phyloP scores from a whole-genome alignment of 495 filamentous ascomycete genomes.

The Penicillium silybi region DNA sequence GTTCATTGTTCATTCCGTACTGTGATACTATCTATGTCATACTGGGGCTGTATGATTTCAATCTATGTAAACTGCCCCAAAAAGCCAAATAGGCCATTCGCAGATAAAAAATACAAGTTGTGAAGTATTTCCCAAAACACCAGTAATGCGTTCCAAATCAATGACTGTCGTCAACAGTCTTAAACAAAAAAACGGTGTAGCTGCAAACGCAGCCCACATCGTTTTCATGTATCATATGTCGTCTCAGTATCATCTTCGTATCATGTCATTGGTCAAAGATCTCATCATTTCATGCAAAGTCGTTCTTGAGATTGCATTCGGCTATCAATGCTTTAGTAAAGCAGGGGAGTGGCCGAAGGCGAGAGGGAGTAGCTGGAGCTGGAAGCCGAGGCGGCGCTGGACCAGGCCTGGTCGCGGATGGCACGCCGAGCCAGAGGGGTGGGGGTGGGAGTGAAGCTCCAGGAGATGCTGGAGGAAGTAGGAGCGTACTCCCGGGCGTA shows the following conservation, averaged over 20 bases:
- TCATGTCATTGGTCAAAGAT: conserved; percentile 2
- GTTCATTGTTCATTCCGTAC: conserved; percentile 8
- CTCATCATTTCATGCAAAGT: conserved; percentile 7
- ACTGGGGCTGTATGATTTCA: conserved; percentile 6
- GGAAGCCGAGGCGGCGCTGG: conserved; percentile 6
- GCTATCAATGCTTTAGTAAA: conserved; percentile 4
- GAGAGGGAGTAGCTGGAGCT: conserved; percentile 11
- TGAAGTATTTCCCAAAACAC: conserved; percentile 11
- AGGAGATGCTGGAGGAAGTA: background rate
- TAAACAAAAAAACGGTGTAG: background rate
- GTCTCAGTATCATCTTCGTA: conserved; percentile 9
- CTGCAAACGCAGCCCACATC: background rate
- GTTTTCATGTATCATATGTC: conserved; percentile 1
- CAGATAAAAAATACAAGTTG: conserved; percentile 13
- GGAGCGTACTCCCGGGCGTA: background rate
- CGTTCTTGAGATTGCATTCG: background rate
- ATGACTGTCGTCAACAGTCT: conserved; percentile 1
- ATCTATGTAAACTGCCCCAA: conserved; percentile 11
- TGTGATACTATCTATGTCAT: conserved; percentile 8
- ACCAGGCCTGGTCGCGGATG: background rate
- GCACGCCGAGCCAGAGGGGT: conserved; percentile 8
- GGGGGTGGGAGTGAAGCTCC: conserved; percentile 2
- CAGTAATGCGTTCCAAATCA: conserved; percentile 9
- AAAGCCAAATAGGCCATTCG: conserved; percentile 3
- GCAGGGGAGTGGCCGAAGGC: conserved; percentile 4